Conservation (phyloP, 2,329 filamentous ascomycete genomes). For the Trichoderma brevicompactum region DNA sequence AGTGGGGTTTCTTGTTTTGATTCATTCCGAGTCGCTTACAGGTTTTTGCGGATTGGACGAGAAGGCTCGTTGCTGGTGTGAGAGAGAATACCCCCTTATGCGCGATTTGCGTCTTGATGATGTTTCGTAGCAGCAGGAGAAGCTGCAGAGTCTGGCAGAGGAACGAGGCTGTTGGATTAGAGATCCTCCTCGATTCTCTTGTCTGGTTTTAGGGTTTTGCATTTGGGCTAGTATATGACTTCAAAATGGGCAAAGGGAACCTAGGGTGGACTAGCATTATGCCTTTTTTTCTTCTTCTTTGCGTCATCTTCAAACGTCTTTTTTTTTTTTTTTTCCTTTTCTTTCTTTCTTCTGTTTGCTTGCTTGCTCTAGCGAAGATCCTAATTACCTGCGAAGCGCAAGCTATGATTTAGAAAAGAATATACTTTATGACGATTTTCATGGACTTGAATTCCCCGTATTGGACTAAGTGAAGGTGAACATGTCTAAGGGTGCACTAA, state of each 20-base stretch:
- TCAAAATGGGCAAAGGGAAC: conserved; percentile 22
- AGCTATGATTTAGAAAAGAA: conserved; percentile 10
- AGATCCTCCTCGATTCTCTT: background rate
- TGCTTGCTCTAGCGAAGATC: conserved; percentile 22
- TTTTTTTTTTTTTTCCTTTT: background rate
- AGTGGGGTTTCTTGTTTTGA: conserved; percentile 25
- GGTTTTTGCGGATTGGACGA: conserved; percentile 24
- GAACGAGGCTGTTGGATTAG: background rate
- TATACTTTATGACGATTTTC: background rate
- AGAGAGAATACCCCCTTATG: conserved; percentile 17
- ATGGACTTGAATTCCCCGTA: background rate
- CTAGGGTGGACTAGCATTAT: conserved; percentile 10
- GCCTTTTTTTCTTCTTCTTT: background rate
- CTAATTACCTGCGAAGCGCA: conserved; percentile 22
- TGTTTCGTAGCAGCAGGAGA: conserved; percentile 17
- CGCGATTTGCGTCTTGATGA: conserved; percentile 26
- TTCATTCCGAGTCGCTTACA: conserved; percentile 28
- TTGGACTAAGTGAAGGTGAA: background rate
- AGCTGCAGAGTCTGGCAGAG: conserved; percentile 8
- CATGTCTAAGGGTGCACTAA: background rate
- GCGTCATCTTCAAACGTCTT: background rate
- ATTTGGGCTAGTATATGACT: conserved; percentile 25
- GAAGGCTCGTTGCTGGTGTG: conserved; percentile 22
- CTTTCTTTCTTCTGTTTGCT: conserved; percentile 13
- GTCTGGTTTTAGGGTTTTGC: conserved; percentile 2